Evolutionary conservation across 2,329 filamentous ascomycete genomes (phyloP), one percentile per base, ranked within the genome.

Genomic region (Fusarium pseudocircinatum): DNA sequence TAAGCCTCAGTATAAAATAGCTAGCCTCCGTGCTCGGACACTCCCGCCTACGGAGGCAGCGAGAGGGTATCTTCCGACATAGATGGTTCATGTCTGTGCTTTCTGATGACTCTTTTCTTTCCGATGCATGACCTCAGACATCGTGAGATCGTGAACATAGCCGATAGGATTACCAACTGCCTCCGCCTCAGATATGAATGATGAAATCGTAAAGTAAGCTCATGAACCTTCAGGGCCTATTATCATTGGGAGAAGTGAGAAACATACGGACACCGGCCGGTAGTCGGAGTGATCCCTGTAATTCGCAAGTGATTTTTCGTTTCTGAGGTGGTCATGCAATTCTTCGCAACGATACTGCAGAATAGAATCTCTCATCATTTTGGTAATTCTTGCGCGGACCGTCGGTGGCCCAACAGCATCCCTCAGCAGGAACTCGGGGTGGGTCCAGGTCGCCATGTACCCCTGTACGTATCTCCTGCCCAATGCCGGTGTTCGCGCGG

Each of bases 341-440:
- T 73, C 44, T 69, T 58, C 46, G 43, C 50, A 66, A 43, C 28
- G 37, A 34, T 39, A 46, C 43, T 46, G 24, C 18, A 46, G 43
- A 43, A 43, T 24, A 57, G 53, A 56, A 65, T 67, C 67, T 68
- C 70, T 66, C 69, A 66, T 66, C 60, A 75, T 62, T 67, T 63
- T 62, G 28, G 44, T 36, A 30, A 56, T 50, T 63, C 57, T 61
- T 69, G 62, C 57, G 77, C 77, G 77, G 77, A 75, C 64, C 77
- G 77, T 78, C 77, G 77, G 77, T 78, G 76, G 75, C 63, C 72
- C 72, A 77, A 73, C 73, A 66, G 63, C 53, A 64, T 70, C 53
- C 59, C 60, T 66, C 71, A 76, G 65, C 73, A 78, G 77, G 77
- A 78, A 78, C 75, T 78, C 77, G 77, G 77, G 77, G 77, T 78